phyloP scores from a whole-genome alignment of 106 monocot genomes.

The Dendrobium officinale region DNA sequence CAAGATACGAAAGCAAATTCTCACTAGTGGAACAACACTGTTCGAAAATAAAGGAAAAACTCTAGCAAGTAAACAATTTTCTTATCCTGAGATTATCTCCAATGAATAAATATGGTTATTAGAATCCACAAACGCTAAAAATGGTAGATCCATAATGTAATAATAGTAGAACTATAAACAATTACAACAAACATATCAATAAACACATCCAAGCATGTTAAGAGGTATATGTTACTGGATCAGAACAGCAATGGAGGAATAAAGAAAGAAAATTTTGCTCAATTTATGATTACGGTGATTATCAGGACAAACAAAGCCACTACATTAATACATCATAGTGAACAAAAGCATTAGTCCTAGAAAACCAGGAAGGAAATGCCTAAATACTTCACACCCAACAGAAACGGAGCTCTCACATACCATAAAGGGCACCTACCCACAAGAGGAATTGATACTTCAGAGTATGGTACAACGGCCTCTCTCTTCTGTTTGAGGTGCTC shows the following conservation, averaged over 20 bases:
- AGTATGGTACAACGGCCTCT: conserved; percentile 43
- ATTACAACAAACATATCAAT: not conserved
- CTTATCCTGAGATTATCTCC: not conserved
- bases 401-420: not conserved
- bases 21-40: no score
- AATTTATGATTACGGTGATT: not conserved
- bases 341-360: not conserved
- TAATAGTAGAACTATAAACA: not conserved
- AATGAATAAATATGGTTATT: not conserved
- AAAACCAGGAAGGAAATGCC: not conserved
- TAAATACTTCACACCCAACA: conserved; percentile 2
- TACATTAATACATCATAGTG: conserved; percentile 1
- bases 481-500: conserved; percentile 45
- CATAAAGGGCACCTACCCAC: not conserved
- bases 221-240: not conserved
- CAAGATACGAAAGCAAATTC: no score
- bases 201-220: not conserved
- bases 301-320: not conserved
- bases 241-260: not conserved
- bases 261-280: not conserved
- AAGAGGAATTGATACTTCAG: conserved; percentile 14
- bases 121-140: not conserved
- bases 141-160: not conserved
- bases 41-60: no score
- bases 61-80: not conserved